phyloP scores from a whole-genome alignment of 768 basidiomycete species.

The Mycena kentingensis region DNA sequence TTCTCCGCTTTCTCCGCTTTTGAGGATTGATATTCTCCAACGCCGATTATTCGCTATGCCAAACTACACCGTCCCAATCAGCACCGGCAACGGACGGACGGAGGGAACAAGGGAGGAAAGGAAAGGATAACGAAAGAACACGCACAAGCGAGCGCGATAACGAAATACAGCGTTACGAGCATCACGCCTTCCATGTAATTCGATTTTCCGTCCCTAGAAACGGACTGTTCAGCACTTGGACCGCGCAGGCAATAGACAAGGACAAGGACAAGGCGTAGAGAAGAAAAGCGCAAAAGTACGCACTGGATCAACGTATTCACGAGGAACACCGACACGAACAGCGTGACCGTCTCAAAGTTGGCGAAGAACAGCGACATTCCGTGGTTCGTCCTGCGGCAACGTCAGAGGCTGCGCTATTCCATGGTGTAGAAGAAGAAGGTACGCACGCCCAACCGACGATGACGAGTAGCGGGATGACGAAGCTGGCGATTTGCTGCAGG shows the following conservation, averaged over 20 bases:
- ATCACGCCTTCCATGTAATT: slow-evolving; percentile 94
- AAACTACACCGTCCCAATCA: too few species aligned
- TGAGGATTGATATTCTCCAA: too few species aligned
- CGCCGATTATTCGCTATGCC: too few species aligned
- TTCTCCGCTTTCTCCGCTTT: too few species aligned
- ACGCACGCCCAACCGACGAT: slow-evolving; percentile 84
- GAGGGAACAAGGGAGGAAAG: too few species aligned
- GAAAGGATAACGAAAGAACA: slow-evolving; percentile 11
- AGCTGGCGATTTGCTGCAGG: slow-evolving; percentile 73
- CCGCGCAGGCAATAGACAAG: slow-evolving; percentile 1
- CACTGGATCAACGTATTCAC: slow-evolving; percentile 82
- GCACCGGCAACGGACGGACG: too few species aligned
- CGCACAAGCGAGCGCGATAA: slow-evolving; percentile 81
- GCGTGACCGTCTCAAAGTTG: slow-evolving; percentile 84
- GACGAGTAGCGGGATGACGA: slow-evolving; percentile 86
- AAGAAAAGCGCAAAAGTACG: slow-evolving; percentile 29
- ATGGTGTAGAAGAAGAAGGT: slow-evolving; percentile 22
- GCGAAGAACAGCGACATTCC: slow-evolving; percentile 81
- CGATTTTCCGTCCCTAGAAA: slow-evolving; percentile 72
- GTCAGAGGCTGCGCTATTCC: not conserved
- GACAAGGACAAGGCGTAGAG: not conserved
- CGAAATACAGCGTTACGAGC: slow-evolving; percentile 69
- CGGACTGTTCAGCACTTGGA: not conserved
- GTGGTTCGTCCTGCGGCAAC: slow-evolving; percentile 53
- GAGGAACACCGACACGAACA: slow-evolving; percentile 87